A percentile compares a stretch with the other conserved stretches of the same genome.
These are phyloP conservation scores for Epicoccum nigrum DNA, from an alignment of 2,329 filamentous ascomycete species.

Conservation along the genomic window DNA sequence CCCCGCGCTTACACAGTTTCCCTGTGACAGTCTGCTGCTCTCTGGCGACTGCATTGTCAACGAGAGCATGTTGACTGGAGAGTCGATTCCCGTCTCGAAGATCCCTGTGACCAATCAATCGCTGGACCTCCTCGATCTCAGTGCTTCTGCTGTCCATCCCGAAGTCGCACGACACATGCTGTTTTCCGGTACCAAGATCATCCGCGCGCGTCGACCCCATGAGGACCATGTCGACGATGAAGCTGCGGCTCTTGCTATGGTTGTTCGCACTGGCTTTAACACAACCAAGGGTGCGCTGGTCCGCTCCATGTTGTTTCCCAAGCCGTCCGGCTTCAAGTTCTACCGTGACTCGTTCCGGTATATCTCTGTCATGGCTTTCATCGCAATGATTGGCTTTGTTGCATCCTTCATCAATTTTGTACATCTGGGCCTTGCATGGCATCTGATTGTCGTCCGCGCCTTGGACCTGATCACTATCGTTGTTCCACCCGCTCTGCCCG, in stretches of 20 bases:
- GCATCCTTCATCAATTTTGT: slow-evolving; percentile 95
- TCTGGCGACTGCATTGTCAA: slow-evolving; percentile 98
- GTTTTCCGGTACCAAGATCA: slow-evolving; percentile 94
- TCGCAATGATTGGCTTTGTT: slow-evolving; percentile 85
- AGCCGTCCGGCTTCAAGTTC: slow-evolving; percentile 98
- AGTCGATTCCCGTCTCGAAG: slow-evolving; percentile 97
- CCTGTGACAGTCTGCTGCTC: slow-evolving; percentile 88
- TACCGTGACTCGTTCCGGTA: slow-evolving; percentile 98
- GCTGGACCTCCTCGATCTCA: slow-evolving; percentile 76
- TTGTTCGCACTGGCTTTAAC: slow-evolving; percentile 93
- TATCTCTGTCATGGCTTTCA: slow-evolving; percentile 91
- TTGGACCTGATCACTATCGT: slow-evolving; percentile 97
- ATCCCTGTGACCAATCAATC: slow-evolving; percentile 80
- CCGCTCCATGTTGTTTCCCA: slow-evolving; percentile 97
- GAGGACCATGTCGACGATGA: slow-evolving; percentile 85
- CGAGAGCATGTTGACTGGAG: slow-evolving; percentile 97
- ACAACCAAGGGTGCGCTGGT: slow-evolving; percentile 96
- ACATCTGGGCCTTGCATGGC: slow-evolving; percentile 80
- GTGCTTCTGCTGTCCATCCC: slow-evolving; percentile 80
- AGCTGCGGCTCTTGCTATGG: slow-evolving; percentile 87
- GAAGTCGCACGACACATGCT: slow-evolving; percentile 87
- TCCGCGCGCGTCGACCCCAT: slow-evolving; percentile 86
- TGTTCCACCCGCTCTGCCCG: slow-evolving; percentile 90
- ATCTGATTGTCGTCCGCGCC: slow-evolving; percentile 88
- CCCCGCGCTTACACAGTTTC: slow-evolving; percentile 83